Evolutionary conservation across 139 green algal species (phyloP).

Genomic region (Nannochloris sp.): DNA sequence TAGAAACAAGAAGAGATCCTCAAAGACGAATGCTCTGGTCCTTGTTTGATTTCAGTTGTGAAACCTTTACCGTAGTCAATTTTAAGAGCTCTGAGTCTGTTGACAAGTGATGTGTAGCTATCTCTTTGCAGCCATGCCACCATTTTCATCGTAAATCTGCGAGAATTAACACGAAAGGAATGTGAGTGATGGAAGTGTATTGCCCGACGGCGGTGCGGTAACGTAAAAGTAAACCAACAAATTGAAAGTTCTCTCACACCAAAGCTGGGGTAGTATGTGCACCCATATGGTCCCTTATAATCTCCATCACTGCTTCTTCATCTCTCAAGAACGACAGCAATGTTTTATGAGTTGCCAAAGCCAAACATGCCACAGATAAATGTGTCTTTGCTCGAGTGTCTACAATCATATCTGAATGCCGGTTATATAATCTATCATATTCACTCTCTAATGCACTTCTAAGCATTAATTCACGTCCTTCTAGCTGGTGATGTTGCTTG

Average conservation of each 20-base stretch:
- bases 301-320: constrained; percentile 21
- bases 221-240: neutral
- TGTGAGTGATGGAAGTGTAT: neutral
- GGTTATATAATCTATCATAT: constrained; percentile 7
- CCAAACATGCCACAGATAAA: constrained; percentile 22
- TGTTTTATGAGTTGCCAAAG: constrained; percentile 16
- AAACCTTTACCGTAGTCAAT: constrained; percentile 30
- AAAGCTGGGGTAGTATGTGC: constrained; percentile 11
- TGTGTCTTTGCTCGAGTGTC: constrained; percentile 26
- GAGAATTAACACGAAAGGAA: neutral
- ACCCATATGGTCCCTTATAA: constrained; percentile 37
- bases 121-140: constrained; percentile 11
- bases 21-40: constrained; percentile 2
- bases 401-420: neutral
- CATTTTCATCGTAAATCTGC: constrained; percentile 6
- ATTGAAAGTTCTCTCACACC: neutral
- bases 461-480: neutral
- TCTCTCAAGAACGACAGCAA: constrained; percentile 28
- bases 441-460: constrained; percentile 8
- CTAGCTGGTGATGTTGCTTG: constrained; percentile 3
- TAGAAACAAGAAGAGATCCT: constrained; percentile 32
- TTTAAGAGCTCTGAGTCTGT: constrained; percentile 23
- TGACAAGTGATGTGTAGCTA: constrained; percentile 5
- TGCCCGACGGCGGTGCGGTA: too few species aligned
- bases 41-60: neutral